phyloP scores from a whole-genome alignment of 192 early-diverging fungal species.

The Endogone sp. region DNA sequence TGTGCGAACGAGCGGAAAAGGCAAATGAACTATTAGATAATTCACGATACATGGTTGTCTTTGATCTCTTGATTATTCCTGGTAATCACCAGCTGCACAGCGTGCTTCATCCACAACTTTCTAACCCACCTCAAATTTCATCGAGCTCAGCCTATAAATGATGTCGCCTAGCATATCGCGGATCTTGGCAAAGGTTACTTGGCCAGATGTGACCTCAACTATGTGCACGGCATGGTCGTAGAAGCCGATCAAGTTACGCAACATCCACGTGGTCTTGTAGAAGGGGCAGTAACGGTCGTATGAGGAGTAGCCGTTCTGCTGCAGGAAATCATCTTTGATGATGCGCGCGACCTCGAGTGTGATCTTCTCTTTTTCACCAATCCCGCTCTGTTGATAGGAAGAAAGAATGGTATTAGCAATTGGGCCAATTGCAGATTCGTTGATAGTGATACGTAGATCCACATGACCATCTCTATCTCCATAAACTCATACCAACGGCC shows the following conservation, averaged over 20 bases:
- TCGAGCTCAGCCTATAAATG: slow-evolving; percentile 94
- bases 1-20: no score
- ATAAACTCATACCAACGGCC: no score
- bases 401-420: no score
- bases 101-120: slow-evolving; percentile 1
- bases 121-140: slow-evolving; percentile 90
- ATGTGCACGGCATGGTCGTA: slow-evolving; percentile 92
- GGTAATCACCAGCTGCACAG: slow-evolving; percentile 7
- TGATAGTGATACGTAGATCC: no score
- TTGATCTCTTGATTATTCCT: no score
- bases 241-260: slow-evolving; percentile 97
- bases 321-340: slow-evolving; percentile 99
- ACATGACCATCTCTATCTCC: no score
- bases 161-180: slow-evolving; percentile 89
- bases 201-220: slow-evolving; percentile 86
- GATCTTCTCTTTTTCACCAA: slow-evolving; percentile 98
- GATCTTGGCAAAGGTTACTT: slow-evolving; percentile 95
- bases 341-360: slow-evolving; percentile 96
- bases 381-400: no score
- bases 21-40: no score
- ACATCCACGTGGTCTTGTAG: slow-evolving; percentile 99
- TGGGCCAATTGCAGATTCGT: no score
- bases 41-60: no score
- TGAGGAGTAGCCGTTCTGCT: slow-evolving; percentile 98
- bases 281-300: slow-evolving; percentile 99